Base-by-base conservation (phyloP, 1,284 basidiomycete species). In the Cutaneotrichosporon sp. region DNA sequence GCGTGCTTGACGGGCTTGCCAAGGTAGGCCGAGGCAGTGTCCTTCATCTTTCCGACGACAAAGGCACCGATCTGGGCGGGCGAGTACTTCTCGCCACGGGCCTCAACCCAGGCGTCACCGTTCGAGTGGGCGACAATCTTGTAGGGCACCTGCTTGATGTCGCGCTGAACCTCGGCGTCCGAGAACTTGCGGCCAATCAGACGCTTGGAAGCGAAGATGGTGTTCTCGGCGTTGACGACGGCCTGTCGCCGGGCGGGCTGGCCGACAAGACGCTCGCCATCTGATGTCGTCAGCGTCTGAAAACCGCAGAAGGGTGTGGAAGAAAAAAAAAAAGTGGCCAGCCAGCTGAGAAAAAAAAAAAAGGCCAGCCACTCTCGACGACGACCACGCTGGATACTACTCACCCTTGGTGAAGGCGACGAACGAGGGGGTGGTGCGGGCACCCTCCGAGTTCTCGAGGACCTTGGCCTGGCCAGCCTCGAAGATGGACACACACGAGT, bases 391-490 rank as follows among this genome's bases (percentile, higher is more conserved):
- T 5, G 18, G 38, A 2, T 18, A 49, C 9, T 34, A 78, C 78
- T 82, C 71, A 72, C 83, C 83, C 82, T 98, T 97, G 69, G 95
- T 94, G 86, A 99, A 99, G 46, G 95, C 97, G 68, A 99, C 93
- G 62, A 97, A 92, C 56, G 95, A 99, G 10, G 97, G 97, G 31
- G 95, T 99, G 69, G 95, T 98, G 74, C 95, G 88, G 66, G 91
- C 92, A 84, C 95, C 95, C 84, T 99, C 95, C 13, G 94, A 83
- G 84, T 99, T 98, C 82, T 98, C 95, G 72, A 99, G 90, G 68
- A 99, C 95, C 71, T 92, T 89, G 60, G 95, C 87, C 52, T 88
- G 89, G 83, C 94, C 89, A 74, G 93, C 95, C 84, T 97, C 95
- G 91, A 95, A 97, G 69, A 95, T 85, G 53, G 92, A 89, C 66